phyloP scores from a whole-genome alignment of 2,329 filamentous ascomycete species.

The Diplodia mutila region DNA sequence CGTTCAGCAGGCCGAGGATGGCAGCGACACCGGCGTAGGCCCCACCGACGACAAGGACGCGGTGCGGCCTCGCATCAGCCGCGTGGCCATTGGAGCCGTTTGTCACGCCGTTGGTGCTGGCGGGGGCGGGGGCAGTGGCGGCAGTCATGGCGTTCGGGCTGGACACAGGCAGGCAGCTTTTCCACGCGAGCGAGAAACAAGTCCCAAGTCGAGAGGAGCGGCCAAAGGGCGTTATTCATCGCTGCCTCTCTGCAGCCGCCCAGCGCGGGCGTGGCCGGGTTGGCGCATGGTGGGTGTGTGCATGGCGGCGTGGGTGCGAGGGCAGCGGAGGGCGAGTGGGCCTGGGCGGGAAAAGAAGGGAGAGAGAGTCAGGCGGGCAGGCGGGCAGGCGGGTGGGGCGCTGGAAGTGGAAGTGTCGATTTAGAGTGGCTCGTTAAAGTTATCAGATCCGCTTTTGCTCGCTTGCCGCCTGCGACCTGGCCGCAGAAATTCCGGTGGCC shows the following conservation, averaged over 20 bases:
- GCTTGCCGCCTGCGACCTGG: not conserved
- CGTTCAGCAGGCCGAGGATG: slow-evolving; percentile 68
- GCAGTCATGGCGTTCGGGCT: slow-evolving; percentile 15
- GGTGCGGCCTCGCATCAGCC: not conserved
- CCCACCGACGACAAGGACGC: slow-evolving; percentile 69
- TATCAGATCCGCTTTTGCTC: slow-evolving; percentile 22
- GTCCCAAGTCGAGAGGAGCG: not conserved
- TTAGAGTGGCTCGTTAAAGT: slow-evolving; percentile 19
- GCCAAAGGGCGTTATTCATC: not conserved
- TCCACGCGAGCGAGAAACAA: not conserved
- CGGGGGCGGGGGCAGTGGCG: slow-evolving; percentile 1
- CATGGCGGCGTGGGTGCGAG: not conserved
- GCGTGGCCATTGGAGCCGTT: not conserved
- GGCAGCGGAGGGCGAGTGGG: not conserved
- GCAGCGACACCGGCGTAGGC: slow-evolving; percentile 73
- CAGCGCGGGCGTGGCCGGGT: not conserved
- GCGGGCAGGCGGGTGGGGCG: too few species aligned
- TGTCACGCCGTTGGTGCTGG: not conserved
- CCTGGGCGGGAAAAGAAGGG: not conserved
- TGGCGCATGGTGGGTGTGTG: not conserved
- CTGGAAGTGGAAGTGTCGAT: not conserved
- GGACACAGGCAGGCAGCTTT: not conserved
- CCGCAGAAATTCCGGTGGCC: not conserved
- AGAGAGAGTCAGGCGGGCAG: not conserved
- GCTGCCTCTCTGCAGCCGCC: not conserved